Percentiles rank a stretch among this genome's conserved stretches.
Conservation (phyloP, 192 early-diverging fungal genomes). For the Coemansia sp. region DNA sequence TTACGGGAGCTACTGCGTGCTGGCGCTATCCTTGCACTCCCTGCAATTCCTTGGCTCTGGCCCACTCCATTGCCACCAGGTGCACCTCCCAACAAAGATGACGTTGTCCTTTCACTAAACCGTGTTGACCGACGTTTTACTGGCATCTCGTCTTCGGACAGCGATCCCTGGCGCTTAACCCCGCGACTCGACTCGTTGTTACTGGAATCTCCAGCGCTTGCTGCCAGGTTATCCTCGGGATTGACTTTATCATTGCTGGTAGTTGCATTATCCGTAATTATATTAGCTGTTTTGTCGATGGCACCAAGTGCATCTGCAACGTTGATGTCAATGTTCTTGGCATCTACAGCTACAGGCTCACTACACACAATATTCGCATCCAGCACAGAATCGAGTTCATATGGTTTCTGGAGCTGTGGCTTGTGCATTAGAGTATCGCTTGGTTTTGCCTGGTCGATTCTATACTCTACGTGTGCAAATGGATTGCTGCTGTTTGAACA, state of each 20-base stretch:
- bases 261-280: background rate
- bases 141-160: constrained; percentile 49
- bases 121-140: constrained; percentile 46
- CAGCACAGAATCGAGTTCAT: background rate
- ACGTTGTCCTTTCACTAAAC: constrained; percentile 38
- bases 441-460: background rate
- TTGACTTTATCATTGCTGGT: background rate
- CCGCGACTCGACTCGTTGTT: background rate
- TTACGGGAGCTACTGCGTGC: constrained; percentile 6
- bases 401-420: background rate
- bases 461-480: background rate
- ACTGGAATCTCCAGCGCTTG: background rate
- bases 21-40: constrained; percentile 1
- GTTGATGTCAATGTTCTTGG: background rate
- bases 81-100: background rate
- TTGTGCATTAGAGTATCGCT: background rate
- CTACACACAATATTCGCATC: background rate
- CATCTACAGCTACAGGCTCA: background rate
- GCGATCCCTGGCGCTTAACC: constrained; percentile 27
- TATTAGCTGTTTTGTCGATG: background rate
- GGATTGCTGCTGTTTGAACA: background rate
- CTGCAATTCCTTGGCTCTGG: background rate
- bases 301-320: background rate
- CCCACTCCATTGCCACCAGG: background rate
- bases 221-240: background rate